Percentiles rank a stretch among this genome's conserved stretches.
Evolutionary conservation across 2,329 filamentous ascomycete genomes (phyloP).

Genomic region (Aspergillus brunneoviolaceus): DNA sequence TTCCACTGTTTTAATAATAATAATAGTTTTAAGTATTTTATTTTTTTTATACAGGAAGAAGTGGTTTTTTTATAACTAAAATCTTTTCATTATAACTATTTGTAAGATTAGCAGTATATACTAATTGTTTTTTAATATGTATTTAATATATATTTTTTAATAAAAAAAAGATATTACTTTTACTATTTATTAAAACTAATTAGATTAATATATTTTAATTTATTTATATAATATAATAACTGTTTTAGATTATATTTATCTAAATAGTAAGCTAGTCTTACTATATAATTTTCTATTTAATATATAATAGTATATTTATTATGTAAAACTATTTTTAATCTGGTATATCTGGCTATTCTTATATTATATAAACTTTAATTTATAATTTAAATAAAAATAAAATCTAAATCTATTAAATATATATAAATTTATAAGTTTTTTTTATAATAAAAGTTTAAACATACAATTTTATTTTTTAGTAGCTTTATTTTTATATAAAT

Average conservation of each 20-base stretch:
- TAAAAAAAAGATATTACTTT: too few species aligned
- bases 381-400: neutral
- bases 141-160: too few species aligned
- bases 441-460: neutral
- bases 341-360: neutral
- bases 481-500: neutral
- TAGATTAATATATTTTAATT: too few species aligned
- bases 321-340: neutral
- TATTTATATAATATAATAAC: too few species aligned
- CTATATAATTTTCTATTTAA: neutral
- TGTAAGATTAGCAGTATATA: too few species aligned
- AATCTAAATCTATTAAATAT: neutral
- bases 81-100: too few species aligned
- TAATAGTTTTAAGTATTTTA: too few species aligned
- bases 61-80: too few species aligned
- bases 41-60: too few species aligned
- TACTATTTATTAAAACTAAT: too few species aligned
- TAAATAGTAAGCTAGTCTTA: neutral
- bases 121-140: too few species aligned
- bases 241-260: neutral
- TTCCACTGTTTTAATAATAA: too few species aligned
- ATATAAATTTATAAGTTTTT: neutral
- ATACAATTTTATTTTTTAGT: neutral
- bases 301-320: neutral
- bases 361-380: neutral